Conservation (phyloP, 495 filamentous ascomycete species). For the Xylaria venustula region DNA sequence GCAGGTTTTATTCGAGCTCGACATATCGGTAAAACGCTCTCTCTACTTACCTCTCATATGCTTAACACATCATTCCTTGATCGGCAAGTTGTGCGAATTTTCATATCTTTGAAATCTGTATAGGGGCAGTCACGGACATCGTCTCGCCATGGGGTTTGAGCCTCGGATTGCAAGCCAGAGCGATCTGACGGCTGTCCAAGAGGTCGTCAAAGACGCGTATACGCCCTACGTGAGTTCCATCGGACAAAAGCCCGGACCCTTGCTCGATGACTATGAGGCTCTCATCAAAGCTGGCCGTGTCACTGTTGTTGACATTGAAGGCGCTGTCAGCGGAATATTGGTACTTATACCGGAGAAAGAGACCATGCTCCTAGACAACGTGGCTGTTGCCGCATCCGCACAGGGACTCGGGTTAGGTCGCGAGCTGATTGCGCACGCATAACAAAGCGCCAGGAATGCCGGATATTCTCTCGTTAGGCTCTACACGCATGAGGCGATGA, state of each 20-base stretch:
- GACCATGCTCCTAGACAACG: slow-evolving; percentile 4
- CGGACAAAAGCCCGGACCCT: not conserved
- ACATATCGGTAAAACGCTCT: too few relatives aligned
- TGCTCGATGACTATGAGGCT: slow-evolving; percentile 3
- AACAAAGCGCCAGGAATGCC: not conserved
- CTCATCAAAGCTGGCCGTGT: not conserved
- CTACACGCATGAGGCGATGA: slow-evolving; percentile 2
- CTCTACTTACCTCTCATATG: too few relatives aligned
- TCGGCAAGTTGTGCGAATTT: too few relatives aligned
- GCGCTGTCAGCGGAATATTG: not conserved
- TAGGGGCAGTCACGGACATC: too few relatives aligned
- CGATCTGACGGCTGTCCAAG: not conserved
- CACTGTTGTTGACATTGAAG: not conserved
- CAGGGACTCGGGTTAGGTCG: slow-evolving; percentile 1
- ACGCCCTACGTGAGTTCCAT: not conserved
- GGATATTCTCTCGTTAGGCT: not conserved
- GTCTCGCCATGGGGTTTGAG: not conserved
- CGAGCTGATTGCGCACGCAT: not conserved
- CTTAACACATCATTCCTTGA: too few relatives aligned
- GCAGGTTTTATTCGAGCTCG: too few relatives aligned
- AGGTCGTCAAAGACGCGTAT: slow-evolving; percentile 2
- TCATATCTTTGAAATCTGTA: too few relatives aligned
- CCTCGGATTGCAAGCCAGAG: not conserved
- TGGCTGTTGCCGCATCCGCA: slow-evolving; percentile 3
- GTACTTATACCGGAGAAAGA: not conserved